A percentile compares a stretch with the other conserved stretches of the same genome.
These are phyloP conservation scores for Phallus indusiatus DNA, from an alignment of 768 basidiomycete species.

Conservation along the genomic window DNA sequence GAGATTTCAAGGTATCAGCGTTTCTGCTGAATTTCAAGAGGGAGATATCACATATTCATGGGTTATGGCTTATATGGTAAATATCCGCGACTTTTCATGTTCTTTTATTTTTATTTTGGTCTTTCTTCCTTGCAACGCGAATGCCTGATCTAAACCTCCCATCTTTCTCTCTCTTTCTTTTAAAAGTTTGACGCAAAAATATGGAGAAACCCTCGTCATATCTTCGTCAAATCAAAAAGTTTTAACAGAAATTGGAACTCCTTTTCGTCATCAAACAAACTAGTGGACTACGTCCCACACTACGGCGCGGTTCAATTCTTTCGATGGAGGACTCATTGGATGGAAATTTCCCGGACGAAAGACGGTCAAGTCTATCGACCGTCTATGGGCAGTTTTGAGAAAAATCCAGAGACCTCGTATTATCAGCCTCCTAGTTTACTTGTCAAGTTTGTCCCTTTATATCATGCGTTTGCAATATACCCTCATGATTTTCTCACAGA, in stretches of 20 bases:
- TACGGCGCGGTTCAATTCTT: slow-evolving; percentile 34
- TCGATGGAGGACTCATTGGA: slow-evolving; percentile 34
- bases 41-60: background rate
- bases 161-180: background rate
- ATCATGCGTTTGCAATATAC: background rate
- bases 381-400: background rate
- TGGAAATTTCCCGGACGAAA: slow-evolving; percentile 15
- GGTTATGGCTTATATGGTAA: background rate
- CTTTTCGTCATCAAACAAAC: slow-evolving; percentile 17
- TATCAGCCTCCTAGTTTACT: background rate
- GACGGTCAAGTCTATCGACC: background rate
- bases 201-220: slow-evolving; percentile 33
- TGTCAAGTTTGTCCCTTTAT: background rate
- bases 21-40: background rate
- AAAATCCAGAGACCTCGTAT: background rate
- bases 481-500: slow-evolving; percentile 15
- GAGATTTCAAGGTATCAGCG: background rate
- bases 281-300: slow-evolving; percentile 35
- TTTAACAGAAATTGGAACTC: slow-evolving; percentile 29
- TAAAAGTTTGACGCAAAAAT: slow-evolving; percentile 32
- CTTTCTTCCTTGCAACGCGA: too few species aligned
- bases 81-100: background rate
- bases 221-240: slow-evolving; percentile 31
- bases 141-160: background rate
- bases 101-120: too few species aligned